Percentiles rank a stretch among this genome's conserved stretches.
Conservation (phyloP, 1,139 yeast species). For the Pichia sp. region DNA sequence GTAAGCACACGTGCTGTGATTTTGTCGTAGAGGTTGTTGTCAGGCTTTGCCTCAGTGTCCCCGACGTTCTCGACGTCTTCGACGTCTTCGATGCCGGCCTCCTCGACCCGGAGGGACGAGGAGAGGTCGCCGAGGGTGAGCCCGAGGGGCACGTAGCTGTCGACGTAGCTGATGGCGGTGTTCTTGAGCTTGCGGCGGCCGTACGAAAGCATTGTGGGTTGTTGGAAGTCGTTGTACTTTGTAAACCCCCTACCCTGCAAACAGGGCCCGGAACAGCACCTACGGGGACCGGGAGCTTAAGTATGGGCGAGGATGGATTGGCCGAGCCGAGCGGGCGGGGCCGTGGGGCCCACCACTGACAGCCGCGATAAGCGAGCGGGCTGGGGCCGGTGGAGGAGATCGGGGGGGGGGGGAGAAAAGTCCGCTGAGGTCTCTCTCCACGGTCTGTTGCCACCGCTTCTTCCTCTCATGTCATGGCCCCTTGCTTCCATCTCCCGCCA, state of each 20-base stretch:
- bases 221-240: too few species aligned
- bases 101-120: constrained; percentile 5
- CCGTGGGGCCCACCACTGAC: too few species aligned
- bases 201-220: constrained; percentile 6
- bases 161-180: constrained; percentile 13
- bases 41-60: constrained; percentile 9
- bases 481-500: background rate
- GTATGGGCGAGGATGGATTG: too few species aligned
- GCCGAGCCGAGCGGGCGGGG: too few species aligned
- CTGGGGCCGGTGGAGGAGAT: too few species aligned
- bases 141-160: constrained; percentile 19
- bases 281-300: too few species aligned
- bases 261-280: too few species aligned
- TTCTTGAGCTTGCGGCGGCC: constrained; percentile 10
- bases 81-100: background rate
- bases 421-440: too few species aligned
- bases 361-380: too few species aligned
- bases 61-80: constrained; percentile 17
- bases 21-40: constrained; percentile 4
- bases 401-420: too few species aligned
- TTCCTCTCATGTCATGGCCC: background rate
- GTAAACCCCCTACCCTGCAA: too few species aligned
- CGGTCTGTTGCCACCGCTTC: too few species aligned
- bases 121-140: constrained; percentile 18
- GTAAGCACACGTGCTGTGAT: constrained; percentile 9